Evolutionary conservation across 495 filamentous ascomycete genomes (phyloP), one percentile per base, ranked within the genome.

Genomic region (Daldinia vernicosa): DNA sequence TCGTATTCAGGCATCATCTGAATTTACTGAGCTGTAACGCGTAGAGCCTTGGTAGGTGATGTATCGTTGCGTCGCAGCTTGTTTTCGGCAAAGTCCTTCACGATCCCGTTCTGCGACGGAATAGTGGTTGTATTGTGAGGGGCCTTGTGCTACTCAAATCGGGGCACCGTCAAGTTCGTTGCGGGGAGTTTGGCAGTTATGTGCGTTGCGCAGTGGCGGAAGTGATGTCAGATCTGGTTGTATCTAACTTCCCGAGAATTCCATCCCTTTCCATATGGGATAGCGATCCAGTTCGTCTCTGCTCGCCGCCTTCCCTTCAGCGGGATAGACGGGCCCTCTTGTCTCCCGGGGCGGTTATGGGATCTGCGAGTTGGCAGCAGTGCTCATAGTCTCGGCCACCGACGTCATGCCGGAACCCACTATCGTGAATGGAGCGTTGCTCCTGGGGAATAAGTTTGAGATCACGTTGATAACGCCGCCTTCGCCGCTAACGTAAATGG

Each of bases 321-420:
- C 12, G 14, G 7, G 24, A 28, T 24, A 8, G 12, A 9, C 32
- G 24, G 24, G 4, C 3, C 22, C 17, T 4, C 3, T 4, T 33
- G 15, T 39, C 19, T 35, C 22, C 12, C 27, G 4, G 27, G 11
- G 6, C 28, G 14, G 26, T 59, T 37, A 72, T 47, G 70, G 66
- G 9, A 54, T 22, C 43, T 69, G 70, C 6, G 70, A 73, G 24
- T 69, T 73, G 3, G 45, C 57, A 4, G 70, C 65, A 33, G 32
- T 27, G 11, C 70, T 62, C 51, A 73, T 63, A 7, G 57, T 59
- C 40, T 73, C 66, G 27, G 66, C 66, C 0, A 73, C 61, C 26
- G 70, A 73, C 12, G 57, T 63, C 15, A 69, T 43, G 26, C 70
- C 60, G 6, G 65, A 51, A 24, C 40, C 26, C 17, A 55, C 8